Percentiles rank a stretch among this genome's conserved stretches.
phyloP scores from a whole-genome alignment of 139 green algal genomes.

The Chlamydomonas applanata region DNA sequence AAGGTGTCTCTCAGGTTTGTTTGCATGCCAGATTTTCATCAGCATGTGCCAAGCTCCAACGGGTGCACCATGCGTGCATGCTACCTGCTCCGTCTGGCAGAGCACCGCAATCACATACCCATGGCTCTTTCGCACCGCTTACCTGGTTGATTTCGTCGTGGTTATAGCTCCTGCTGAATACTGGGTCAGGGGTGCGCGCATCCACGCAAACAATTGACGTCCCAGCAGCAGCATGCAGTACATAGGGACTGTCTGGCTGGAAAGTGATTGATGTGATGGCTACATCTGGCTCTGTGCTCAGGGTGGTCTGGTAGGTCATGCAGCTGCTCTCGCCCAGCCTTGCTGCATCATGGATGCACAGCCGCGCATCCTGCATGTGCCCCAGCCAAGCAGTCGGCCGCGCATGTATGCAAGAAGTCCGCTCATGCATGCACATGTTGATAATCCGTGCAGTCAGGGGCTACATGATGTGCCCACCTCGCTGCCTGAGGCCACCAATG shows the following conservation, averaged over 20 bases:
- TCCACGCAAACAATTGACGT: too few species aligned
- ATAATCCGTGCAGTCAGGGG: background rate
- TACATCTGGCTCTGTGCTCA: slow-evolving; percentile 11
- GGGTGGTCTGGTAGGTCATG: background rate
- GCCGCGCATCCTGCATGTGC: slow-evolving; percentile 2
- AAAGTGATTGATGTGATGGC: background rate
- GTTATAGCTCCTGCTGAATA: slow-evolving; percentile 18
- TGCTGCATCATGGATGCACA: slow-evolving; percentile 19
- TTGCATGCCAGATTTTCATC: too few species aligned
- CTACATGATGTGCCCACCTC: slow-evolving; percentile 12
- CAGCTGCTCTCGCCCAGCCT: slow-evolving; percentile 4
- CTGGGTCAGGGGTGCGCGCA: too few species aligned
- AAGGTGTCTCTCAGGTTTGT: too few species aligned
- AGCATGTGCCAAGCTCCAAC: too few species aligned
- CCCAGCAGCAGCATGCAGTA: background rate
- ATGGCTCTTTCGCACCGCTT: too few species aligned
- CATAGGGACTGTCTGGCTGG: background rate
- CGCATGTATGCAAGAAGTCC: background rate
- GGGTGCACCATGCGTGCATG: too few species aligned
- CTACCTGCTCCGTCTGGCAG: too few species aligned
- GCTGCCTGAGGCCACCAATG: slow-evolving; percentile 17
- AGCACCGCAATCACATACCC: too few species aligned
- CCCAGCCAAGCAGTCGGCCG: background rate
- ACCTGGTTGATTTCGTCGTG: slow-evolving; percentile 52
- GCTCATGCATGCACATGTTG: background rate